These are phyloP conservation scores for Epithemia pelagica DNA, from an alignment of 108 stramenopile species.

Conservation along the genomic window DNA sequence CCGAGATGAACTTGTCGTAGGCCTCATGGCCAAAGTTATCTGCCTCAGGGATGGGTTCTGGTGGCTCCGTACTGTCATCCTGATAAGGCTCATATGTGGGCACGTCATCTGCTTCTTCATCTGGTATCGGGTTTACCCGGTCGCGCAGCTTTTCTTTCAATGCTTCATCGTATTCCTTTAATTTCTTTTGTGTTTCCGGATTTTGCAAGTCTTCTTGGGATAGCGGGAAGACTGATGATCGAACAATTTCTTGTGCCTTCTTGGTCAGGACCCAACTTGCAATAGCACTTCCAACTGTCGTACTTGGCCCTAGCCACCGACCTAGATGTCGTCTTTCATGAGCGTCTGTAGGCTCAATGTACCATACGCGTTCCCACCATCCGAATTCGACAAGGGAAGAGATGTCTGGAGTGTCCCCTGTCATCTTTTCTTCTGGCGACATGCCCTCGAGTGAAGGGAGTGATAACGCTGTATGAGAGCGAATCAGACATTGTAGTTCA, in stretches of 20 bases:
- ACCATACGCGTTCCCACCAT: slow-evolving; percentile 33
- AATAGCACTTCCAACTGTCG: slow-evolving; percentile 10
- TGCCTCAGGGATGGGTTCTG: slow-evolving; percentile 3
- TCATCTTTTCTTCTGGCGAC: slow-evolving; percentile 13
- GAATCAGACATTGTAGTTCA: slow-evolving; percentile 15
- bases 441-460: slow-evolving; percentile 17
- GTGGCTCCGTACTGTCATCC: slow-evolving; percentile 2
- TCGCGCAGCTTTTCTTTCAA: background rate
- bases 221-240: slow-evolving; percentile 8
- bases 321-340: slow-evolving; percentile 11
- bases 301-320: slow-evolving; percentile 19
- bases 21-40: slow-evolving; percentile 11
- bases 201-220: slow-evolving; percentile 4
- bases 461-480: slow-evolving; percentile 14
- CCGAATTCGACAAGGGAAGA: slow-evolving; percentile 24
- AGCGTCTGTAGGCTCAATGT: background rate
- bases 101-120: background rate
- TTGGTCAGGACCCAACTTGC: slow-evolving; percentile 12
- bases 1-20: no score
- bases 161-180: slow-evolving; percentile 1
- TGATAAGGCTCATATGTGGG: slow-evolving; percentile 7
- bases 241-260: slow-evolving; percentile 10
- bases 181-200: background rate
- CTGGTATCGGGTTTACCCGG: background rate
- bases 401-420: slow-evolving; percentile 36